Base-by-base conservation (phyloP, 805 yeast genomes). In the Yamadazyma insecticola region DNA sequence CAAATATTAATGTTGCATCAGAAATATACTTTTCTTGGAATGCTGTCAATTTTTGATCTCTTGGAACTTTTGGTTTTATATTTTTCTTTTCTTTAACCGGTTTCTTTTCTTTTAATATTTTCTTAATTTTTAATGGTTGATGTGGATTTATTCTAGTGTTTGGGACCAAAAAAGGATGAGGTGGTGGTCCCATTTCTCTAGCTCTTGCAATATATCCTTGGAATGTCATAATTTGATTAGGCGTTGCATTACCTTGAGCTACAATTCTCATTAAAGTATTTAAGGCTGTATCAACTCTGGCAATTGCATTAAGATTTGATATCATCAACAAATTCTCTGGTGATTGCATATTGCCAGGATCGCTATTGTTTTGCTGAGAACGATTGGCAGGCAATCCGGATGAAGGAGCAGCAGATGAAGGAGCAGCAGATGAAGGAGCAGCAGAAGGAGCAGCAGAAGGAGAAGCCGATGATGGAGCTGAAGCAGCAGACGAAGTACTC, bases 201-300 rank as follows among this genome's bases (percentile, higher is more conserved):
- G 97, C 97, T 33, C 77, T 66, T 37, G 76, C 78, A 35, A 90
- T 87, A 45, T 83, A 84, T 13, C 72, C 78, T 53, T 89, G 95
- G 53, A 90, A 90, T 27, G 75, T 78, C 15, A 74, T 62, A 12
- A 90, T 81, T 52, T 87, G 90, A 5, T 71, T 78, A 4, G 75
- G 72, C 1, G 77, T 54, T 0, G 96, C 96, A 15, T 66, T 69
- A 4, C 95, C 95, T 34, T 81, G 72, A 0, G 97, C 97, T 2
- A 90, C 96, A 4, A 70, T 72, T 40, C 80, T 78, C 96, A 90
- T 88, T 31, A 90, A 60, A 1, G 70, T 57, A 41, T 78, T 81
- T 29, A 90, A 57, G 4, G 78, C 69, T 0, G 76, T 68, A 47
- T 88, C 94, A 4, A 69, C 66, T 24, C 81, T 71, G 0, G 97